Evolutionary conservation across 2,329 filamentous ascomycete genomes (phyloP).

Genomic region (Fusarium buxicola): DNA sequence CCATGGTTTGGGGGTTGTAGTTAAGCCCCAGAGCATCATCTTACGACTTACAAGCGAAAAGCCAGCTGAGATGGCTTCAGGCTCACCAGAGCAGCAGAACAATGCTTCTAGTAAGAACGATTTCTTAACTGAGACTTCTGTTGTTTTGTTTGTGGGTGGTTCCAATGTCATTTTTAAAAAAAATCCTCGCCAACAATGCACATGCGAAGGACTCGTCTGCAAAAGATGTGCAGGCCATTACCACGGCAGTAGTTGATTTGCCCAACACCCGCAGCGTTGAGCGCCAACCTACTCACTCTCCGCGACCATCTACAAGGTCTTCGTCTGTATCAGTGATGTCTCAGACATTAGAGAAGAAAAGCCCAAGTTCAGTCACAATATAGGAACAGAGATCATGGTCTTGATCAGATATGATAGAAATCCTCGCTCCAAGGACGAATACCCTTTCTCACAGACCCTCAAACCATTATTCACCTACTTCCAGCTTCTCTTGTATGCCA

Average conservation of each 20-base stretch:
- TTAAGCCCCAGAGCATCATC: not conserved
- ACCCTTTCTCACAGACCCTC: slow-evolving; percentile 23
- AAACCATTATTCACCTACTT: slow-evolving; percentile 54
- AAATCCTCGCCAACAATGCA: not conserved
- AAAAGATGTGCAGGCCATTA: slow-evolving; percentile 4
- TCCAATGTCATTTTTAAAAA: too few relatives aligned
- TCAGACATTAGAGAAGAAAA: slow-evolving; percentile 7
- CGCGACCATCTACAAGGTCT: slow-evolving; percentile 18
- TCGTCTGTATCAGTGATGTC: slow-evolving; percentile 24
- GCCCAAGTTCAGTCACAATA: slow-evolving; percentile 17
- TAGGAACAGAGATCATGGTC: too few relatives aligned
- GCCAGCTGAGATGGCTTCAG: slow-evolving; percentile 26
- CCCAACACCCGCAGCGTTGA: slow-evolving; percentile 9
- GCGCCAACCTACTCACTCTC: slow-evolving; percentile 17
- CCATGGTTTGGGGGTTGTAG: slow-evolving; percentile 5
- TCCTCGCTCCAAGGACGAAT: slow-evolving; percentile 9
- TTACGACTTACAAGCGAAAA: slow-evolving; percentile 10
- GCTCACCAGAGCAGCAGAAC: slow-evolving; percentile 9
- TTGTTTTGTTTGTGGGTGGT: not conserved
- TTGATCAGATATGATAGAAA: not conserved
- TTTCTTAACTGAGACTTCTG: not conserved
- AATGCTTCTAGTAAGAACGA: slow-evolving; percentile 1
- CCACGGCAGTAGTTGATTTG: slow-evolving; percentile 10
- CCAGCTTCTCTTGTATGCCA: slow-evolving; percentile 58
- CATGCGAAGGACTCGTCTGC: not conserved